A percentile compares a stretch with the other conserved stretches of the same genome.
phyloP scores from a whole-genome alignment of 2,329 filamentous ascomycete species.

The Tolypocladium pustulatum region DNA sequence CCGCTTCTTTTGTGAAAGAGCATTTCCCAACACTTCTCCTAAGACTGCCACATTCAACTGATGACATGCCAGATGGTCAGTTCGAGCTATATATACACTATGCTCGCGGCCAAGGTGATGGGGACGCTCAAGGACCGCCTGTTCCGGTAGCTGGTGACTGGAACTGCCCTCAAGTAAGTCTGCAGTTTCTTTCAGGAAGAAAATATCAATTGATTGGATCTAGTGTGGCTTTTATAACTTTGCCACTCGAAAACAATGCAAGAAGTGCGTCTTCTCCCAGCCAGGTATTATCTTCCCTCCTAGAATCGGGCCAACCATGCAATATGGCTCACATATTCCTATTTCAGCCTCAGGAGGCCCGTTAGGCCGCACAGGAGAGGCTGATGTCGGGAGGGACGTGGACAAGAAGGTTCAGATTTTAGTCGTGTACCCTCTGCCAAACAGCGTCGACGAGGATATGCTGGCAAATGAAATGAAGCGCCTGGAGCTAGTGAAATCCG shows the following conservation, averaged over 20 bases:
- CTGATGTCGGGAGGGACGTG: constrained; percentile 37
- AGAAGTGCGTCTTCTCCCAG: constrained; percentile 22
- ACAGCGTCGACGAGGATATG: constrained; percentile 60
- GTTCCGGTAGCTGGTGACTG: constrained; percentile 17
- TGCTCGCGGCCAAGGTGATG: constrained; percentile 25
- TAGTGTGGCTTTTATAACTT: constrained; percentile 31
- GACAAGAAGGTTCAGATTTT: constrained; percentile 63
- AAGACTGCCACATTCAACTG: constrained; percentile 23
- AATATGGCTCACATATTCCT: neutral
- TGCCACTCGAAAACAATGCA: constrained; percentile 24
- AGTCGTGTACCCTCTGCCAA: constrained; percentile 60
- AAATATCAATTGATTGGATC: constrained; percentile 7
- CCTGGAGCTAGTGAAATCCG: constrained; percentile 53
- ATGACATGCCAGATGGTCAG: constrained; percentile 26
- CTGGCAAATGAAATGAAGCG: constrained; percentile 65
- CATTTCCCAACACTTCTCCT: constrained; percentile 29
- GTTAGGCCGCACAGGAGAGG: constrained; percentile 33
- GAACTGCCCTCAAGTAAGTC: constrained; percentile 22
- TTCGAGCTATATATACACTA: constrained; percentile 29
- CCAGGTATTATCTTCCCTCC: constrained; percentile 11
- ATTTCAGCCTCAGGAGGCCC: constrained; percentile 16
- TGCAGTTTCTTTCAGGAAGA: neutral
- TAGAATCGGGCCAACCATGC: neutral
- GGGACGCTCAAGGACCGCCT: constrained; percentile 14
- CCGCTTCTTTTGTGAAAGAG: constrained; percentile 29